Base-by-base conservation (phyloP, 805 yeast species). In the Nakazawaea siamensis region DNA sequence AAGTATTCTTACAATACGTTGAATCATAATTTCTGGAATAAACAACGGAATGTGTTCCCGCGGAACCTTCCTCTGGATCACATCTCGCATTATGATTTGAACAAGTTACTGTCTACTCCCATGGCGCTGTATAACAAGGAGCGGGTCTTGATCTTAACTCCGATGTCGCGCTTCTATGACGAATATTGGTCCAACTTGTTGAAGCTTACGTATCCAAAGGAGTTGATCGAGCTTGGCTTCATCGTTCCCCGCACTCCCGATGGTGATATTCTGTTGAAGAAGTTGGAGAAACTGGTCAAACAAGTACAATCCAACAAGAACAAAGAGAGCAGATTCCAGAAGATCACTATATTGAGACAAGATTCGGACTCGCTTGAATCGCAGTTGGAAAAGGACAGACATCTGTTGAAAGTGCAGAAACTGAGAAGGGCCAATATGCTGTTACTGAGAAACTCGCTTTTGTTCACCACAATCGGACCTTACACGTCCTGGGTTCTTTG, bases 401-500 rank as follows among this genome's bases (percentile, higher is more conserved):
- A 92, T 54, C 95, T 94, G 3, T 61, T 82, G 43, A 61, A 58
- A 18, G 94, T 78, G 18, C 98, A 92, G 58, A 88, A 87, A 57
- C 81, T 83, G 49, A 74, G 98, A 55, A 75, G 98, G 46, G 57
- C 82, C 4, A 76, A 78, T 50, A 90, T 92, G 97, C 94, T 97
- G 2, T 64, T 86, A 44, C 96, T 97, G 3, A 70, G 98, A 54
- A 92, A 92, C 64, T 87, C 95, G 26, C 64, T 92, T 39, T 66
- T 92, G 32, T 86, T 87, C 60, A 82, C 97, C 8, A 76, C 97
- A 1, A 63, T 92, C 31, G 82, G 87, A 3, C 94, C 97, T 15
- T 73, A 81, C 46, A 87, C 94, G 2, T 76, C 94, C 16, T 92
- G 98, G 98, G 82, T 90, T 14, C 63, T 92, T 34, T 92, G 99